Evolutionary conservation across 805 yeast genomes (phyloP).

Genomic region (Wickerhamomyces chambardii): DNA sequence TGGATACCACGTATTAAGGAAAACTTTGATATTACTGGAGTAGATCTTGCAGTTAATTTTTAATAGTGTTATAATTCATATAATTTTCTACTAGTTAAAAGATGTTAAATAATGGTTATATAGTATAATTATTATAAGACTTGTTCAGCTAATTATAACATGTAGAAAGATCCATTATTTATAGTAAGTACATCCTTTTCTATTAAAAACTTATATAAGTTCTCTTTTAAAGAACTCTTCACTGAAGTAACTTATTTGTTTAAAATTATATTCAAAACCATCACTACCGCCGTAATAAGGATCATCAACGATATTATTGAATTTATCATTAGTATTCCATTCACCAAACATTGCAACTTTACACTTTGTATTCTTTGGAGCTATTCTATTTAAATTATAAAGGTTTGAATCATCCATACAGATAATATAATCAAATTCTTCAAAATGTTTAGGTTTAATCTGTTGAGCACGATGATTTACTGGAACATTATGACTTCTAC

Average conservation of each 20-base stretch:
- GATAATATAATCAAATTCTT: conserved; percentile 55
- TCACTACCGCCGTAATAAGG: conserved; percentile 87
- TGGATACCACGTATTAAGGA: conserved; percentile 58
- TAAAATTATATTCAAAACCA: conserved; percentile 76
- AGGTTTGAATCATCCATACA: conserved; percentile 65
- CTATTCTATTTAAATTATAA: conserved; percentile 37
- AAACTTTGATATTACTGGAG: conserved; percentile 33
- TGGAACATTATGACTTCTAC: conserved; percentile 64
- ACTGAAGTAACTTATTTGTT: conserved; percentile 69
- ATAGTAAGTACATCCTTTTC: no score
- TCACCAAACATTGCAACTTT: conserved; percentile 66
- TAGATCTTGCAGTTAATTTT: conserved; percentile 10
- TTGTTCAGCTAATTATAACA: no score
- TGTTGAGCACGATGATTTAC: conserved; percentile 72
- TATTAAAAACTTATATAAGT: conserved; percentile 4
- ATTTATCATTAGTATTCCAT: conserved; percentile 50
- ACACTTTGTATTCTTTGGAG: conserved; percentile 40
- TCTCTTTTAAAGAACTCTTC: conserved; percentile 57
- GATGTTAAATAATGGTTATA: no score
- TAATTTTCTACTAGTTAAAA: no score
- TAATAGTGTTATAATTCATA: background rate
- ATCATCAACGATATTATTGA: conserved; percentile 62
- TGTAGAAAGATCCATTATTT: no score
- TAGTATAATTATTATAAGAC: no score
- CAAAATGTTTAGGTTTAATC: conserved; percentile 39